A percentile compares a stretch with the other conserved stretches of the same genome.
Conservation (phyloP, 345 rosid genomes). For the Eutrema yunnanense region DNA sequence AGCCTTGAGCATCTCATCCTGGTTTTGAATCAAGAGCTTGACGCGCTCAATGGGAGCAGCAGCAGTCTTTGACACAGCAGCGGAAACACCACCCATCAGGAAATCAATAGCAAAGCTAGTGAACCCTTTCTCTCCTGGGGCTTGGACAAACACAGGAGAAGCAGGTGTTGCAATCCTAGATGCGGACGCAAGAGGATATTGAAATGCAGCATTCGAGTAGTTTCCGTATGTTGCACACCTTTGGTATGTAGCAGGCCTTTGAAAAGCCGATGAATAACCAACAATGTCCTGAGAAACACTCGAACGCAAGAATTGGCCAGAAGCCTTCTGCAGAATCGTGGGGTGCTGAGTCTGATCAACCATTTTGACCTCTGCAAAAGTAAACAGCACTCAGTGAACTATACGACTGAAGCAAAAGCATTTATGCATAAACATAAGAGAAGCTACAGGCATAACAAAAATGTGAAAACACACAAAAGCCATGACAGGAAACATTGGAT, state of each 20-base stretch:
- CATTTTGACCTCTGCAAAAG: conserved; percentile 53
- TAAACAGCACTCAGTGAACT: not conserved
- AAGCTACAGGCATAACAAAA: not conserved
- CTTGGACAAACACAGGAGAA: conserved; percentile 50
- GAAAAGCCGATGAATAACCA: conserved; percentile 32
- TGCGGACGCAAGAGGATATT: conserved; percentile 23
- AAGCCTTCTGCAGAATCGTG: conserved; percentile 55
- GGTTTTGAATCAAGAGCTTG: conserved; percentile 83
- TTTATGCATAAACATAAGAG: not conserved
- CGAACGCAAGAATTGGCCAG: conserved; percentile 53
- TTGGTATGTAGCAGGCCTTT: conserved; percentile 49
- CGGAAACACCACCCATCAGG: conserved; percentile 86
- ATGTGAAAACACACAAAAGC: not conserved
- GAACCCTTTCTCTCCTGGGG: conserved; percentile 69
- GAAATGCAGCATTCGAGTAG: conserved; percentile 60
- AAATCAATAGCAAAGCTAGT: conserved; percentile 63
- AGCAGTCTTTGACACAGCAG: conserved; percentile 80
- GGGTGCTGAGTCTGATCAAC: conserved; percentile 73
- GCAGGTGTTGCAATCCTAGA: conserved; percentile 23
- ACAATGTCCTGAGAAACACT: conserved; percentile 40
- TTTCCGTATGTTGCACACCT: conserved; percentile 46
- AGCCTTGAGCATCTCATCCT: conserved; percentile 83
- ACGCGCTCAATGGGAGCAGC: conserved; percentile 95
- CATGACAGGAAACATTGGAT: not conserved
- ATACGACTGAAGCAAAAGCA: not conserved